Conservation (phyloP, 2,329 filamentous ascomycete genomes). For the Fusarium newnesense region DNA sequence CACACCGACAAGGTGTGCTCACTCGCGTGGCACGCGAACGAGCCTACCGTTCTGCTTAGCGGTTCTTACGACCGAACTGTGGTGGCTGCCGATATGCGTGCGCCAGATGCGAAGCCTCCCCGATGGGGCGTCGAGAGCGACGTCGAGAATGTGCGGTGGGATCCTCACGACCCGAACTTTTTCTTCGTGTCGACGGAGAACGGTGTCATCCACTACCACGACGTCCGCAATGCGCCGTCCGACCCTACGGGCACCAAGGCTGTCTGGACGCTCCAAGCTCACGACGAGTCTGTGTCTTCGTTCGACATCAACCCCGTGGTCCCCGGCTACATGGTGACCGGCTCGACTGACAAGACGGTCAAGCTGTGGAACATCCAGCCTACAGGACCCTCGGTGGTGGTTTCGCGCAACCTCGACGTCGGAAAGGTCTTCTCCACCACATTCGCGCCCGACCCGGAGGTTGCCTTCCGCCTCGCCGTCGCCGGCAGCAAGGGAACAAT, state of each 20-base stretch:
- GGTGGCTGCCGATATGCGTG: slow-evolving; percentile 95
- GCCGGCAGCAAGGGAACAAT: slow-evolving; percentile 93
- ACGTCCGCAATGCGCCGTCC: slow-evolving; percentile 79
- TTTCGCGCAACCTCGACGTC: slow-evolving; percentile 90
- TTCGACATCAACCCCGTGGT: slow-evolving; percentile 93
- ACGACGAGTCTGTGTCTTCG: slow-evolving; percentile 89
- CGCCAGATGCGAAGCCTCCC: slow-evolving; percentile 82
- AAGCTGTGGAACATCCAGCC: slow-evolving; percentile 95
- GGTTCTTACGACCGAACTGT: slow-evolving; percentile 96
- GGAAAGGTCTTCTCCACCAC: slow-evolving; percentile 92
- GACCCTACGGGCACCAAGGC: slow-evolving; percentile 81
- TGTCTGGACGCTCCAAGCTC: slow-evolving; percentile 94
- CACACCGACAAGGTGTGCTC: slow-evolving; percentile 99
- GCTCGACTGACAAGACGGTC: slow-evolving; percentile 92
- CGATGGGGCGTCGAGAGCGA: slow-evolving; percentile 96
- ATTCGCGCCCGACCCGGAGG: slow-evolving; percentile 90
- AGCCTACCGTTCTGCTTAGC: slow-evolving; percentile 88
- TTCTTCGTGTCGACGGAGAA: slow-evolving; percentile 97
- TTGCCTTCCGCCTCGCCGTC: slow-evolving; percentile 91
- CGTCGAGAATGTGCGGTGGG: slow-evolving; percentile 92
- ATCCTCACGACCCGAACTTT: slow-evolving; percentile 90
- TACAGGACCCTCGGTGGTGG: slow-evolving; percentile 87
- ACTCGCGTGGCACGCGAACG: slow-evolving; percentile 88
- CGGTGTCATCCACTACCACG: slow-evolving; percentile 92
- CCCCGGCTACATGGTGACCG: slow-evolving; percentile 92